Evolutionary conservation across 2,329 filamentous ascomycete species (phyloP).

Genomic region (Diaporthe vaccinii): DNA sequence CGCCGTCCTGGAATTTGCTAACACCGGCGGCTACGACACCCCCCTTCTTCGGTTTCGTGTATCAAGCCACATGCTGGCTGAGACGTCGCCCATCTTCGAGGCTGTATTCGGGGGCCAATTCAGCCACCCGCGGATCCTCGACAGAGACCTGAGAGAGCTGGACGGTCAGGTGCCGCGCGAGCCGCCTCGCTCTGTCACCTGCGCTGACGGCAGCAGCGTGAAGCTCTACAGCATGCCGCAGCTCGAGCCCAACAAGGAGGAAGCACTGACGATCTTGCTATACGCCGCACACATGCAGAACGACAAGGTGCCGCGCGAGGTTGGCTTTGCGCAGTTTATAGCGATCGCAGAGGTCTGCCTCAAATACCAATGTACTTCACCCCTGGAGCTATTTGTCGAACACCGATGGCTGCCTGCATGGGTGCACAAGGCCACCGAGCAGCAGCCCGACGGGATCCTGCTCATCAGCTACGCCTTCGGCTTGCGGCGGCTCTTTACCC

Average conservation of each 20-base stretch:
- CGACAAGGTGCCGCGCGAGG: slow-evolving; percentile 59
- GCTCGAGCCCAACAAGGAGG: slow-evolving; percentile 57
- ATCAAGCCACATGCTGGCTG: slow-evolving; percentile 63
- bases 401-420: slow-evolving; percentile 66
- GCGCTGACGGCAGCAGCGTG: slow-evolving; percentile 59
- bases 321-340: slow-evolving; percentile 64
- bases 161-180: slow-evolving; percentile 51
- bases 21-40: slow-evolving; percentile 51
- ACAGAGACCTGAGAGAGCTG: slow-evolving; percentile 50
- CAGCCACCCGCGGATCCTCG: slow-evolving; percentile 39
- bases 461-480: slow-evolving; percentile 68
- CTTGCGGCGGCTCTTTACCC: slow-evolving; percentile 60
- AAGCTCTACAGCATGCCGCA: slow-evolving; percentile 68
- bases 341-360: slow-evolving; percentile 65
- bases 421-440: slow-evolving; percentile 62
- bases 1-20: slow-evolving; percentile 65
- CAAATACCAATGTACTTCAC: slow-evolving; percentile 65
- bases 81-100: slow-evolving; percentile 66
- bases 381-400: slow-evolving; percentile 64
- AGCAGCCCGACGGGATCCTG: slow-evolving; percentile 63
- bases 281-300: slow-evolving; percentile 66
- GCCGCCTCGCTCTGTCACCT: slow-evolving; percentile 53
- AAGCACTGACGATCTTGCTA: slow-evolving; percentile 60
- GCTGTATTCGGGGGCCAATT: slow-evolving; percentile 56
- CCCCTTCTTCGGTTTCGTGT: slow-evolving; percentile 65